These are phyloP conservation scores for Alternaria incomplexa DNA, from an alignment of 2,329 filamentous ascomycete genomes.

Conservation along the genomic window DNA sequence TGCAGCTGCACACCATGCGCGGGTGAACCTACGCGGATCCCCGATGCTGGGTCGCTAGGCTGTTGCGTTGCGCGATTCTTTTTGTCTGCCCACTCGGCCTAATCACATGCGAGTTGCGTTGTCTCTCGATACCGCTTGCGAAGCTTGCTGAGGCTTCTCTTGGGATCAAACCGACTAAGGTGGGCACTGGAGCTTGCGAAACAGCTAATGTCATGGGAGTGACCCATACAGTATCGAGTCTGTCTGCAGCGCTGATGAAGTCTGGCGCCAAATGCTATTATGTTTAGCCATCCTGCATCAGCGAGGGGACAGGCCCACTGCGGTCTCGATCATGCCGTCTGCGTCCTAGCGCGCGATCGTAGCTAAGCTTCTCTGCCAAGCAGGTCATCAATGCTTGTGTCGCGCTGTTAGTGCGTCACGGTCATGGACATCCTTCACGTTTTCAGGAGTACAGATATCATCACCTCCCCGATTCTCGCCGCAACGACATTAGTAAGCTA, in stretches of 20 bases:
- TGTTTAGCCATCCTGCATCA: background rate
- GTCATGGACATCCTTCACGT: background rate
- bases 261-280: background rate
- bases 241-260: background rate
- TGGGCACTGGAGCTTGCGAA: background rate
- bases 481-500: background rate
- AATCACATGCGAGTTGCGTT: background rate
- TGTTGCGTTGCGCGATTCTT: background rate
- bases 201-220: background rate
- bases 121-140: background rate
- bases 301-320: background rate
- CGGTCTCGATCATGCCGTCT: slow-evolving; percentile 11
- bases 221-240: background rate
- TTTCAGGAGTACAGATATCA: background rate
- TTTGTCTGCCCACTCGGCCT: background rate
- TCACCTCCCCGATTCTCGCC: background rate
- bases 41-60: background rate
- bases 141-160: background rate
- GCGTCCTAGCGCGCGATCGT: slow-evolving; percentile 10
- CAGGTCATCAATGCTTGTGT: slow-evolving; percentile 28
- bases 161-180: background rate
- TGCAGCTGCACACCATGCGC: background rate
- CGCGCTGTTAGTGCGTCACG: slow-evolving; percentile 6
- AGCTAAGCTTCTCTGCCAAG: slow-evolving; percentile 39
- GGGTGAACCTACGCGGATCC: background rate